A percentile compares a stretch with the other conserved stretches of the same genome.
phyloP scores from a whole-genome alignment of 2,329 filamentous ascomycete genomes.

The Proliferodiscus dingleyae region DNA sequence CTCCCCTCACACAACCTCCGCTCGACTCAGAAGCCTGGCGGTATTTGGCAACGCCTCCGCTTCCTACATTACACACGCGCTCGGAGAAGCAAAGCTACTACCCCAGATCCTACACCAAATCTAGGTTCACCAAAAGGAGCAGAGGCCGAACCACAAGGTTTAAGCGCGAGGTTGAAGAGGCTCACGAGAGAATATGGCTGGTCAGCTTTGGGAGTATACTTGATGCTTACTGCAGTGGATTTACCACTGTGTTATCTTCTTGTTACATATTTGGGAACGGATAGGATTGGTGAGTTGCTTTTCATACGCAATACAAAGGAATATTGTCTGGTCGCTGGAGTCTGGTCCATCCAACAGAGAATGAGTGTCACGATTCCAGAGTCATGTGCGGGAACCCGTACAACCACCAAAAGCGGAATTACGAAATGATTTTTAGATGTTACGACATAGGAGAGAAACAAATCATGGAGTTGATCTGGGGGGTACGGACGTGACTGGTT shows the following conservation, averaged over 20 bases:
- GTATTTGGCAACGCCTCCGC: conserved; percentile 21
- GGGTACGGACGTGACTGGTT: too few relatives aligned
- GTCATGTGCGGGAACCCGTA: too few relatives aligned
- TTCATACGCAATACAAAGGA: conserved; percentile 8
- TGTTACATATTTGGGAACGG: conserved; percentile 76
- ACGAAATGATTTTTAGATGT: too few relatives aligned
- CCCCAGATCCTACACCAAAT: conserved; percentile 12
- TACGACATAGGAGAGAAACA: too few relatives aligned
- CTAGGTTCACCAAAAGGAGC: neutral
- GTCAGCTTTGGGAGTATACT: conserved; percentile 87
- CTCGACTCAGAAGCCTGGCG: conserved; percentile 7
- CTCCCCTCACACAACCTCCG: conserved; percentile 19
- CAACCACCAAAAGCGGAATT: too few relatives aligned
- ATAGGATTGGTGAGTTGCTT: conserved; percentile 65
- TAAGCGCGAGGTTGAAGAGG: conserved; percentile 56
- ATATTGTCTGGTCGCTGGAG: conserved; percentile 1
- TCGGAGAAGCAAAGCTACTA: conserved; percentile 7
- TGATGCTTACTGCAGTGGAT: conserved; percentile 76
- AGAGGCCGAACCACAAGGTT: conserved; percentile 19
- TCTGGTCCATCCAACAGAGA: neutral
- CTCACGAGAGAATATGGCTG: conserved; percentile 92
- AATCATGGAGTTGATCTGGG: too few relatives aligned
- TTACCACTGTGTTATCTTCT: conserved; percentile 94
- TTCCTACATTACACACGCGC: conserved; percentile 20
- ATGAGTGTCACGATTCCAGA: too few relatives aligned